Evolutionary conservation across 179 eudicot species (phyloP).

Genomic region (Beta macrorhiza): DNA sequence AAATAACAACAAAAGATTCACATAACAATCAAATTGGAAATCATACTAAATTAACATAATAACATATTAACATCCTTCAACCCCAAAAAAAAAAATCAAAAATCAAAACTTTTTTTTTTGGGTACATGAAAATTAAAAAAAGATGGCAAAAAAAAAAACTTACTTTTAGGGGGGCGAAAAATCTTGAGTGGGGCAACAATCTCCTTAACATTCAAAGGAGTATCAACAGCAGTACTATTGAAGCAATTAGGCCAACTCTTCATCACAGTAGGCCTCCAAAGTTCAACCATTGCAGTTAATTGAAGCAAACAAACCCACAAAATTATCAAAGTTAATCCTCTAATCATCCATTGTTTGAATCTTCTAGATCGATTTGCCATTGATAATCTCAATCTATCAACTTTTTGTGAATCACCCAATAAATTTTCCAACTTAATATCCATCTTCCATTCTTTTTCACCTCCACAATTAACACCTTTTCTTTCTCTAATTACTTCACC

Average conservation of each 20-base stretch:
- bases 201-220: conserved; percentile 23
- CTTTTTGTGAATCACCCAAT: conserved; percentile 30
- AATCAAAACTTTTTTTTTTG: no score
- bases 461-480: conserved; percentile 12
- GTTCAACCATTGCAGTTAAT: conserved; percentile 41
- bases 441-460: conserved; percentile 32
- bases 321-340: conserved; percentile 41
- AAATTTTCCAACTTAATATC: conserved; percentile 37
- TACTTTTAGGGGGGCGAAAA: conserved; percentile 63
- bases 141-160: conserved; percentile 25
- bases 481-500: conserved; percentile 29
- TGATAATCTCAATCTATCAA: conserved; percentile 41
- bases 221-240: conserved; percentile 11
- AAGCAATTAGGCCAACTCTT: conserved; percentile 62
- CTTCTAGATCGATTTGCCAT: conserved; percentile 37
- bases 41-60: not conserved
- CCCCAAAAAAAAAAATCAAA: not conserved
- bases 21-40: not conserved
- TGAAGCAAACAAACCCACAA: conserved; percentile 52
- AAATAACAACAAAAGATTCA: not conserved
- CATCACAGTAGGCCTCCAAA: conserved; percentile 57
- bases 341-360: conserved; percentile 48
- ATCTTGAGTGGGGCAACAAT: conserved; percentile 28
- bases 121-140: not conserved
- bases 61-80: not conserved